Conservation (phyloP, 345 rosid species). For the Raphanus sativus region DNA sequence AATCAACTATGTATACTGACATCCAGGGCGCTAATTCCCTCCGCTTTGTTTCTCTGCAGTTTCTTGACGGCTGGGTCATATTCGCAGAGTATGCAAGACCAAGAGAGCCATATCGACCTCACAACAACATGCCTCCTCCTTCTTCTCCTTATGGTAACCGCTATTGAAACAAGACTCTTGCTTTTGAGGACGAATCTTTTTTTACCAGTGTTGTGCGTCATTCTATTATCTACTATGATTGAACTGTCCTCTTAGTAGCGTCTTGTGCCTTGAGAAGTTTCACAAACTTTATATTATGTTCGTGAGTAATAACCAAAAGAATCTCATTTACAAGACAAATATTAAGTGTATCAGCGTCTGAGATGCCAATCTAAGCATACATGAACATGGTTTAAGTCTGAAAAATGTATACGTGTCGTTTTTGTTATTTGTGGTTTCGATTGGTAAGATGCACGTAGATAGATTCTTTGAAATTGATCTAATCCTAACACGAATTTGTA, state of each 20-base stretch:
- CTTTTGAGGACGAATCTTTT: neutral
- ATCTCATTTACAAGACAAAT: constrained; percentile 1
- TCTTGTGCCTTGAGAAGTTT: neutral
- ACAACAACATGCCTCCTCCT: constrained; percentile 40
- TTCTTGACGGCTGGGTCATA: constrained; percentile 80
- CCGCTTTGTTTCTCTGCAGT: constrained; percentile 43
- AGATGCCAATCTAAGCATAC: neutral
- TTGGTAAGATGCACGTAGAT: neutral
- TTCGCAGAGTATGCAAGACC: constrained; percentile 75
- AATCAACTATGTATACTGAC: neutral
- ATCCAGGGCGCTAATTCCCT: constrained; percentile 1
- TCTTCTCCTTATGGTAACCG: constrained; percentile 45
- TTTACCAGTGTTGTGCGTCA: neutral
- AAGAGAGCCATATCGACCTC: constrained; percentile 35
- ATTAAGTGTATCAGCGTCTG: neutral
- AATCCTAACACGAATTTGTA: neutral
- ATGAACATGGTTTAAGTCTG: neutral
- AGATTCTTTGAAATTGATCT: neutral
- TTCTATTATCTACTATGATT: neutral
- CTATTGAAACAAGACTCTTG: constrained; percentile 4
- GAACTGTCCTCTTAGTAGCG: neutral
- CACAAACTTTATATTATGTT: neutral
- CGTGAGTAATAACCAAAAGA: constrained; percentile 4
- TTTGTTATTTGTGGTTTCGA: neutral
- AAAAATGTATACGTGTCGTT: neutral